Evolutionary conservation across 176 grass and related monocot genomes (phyloP).

Genomic region (Lolium rigidum): DNA sequence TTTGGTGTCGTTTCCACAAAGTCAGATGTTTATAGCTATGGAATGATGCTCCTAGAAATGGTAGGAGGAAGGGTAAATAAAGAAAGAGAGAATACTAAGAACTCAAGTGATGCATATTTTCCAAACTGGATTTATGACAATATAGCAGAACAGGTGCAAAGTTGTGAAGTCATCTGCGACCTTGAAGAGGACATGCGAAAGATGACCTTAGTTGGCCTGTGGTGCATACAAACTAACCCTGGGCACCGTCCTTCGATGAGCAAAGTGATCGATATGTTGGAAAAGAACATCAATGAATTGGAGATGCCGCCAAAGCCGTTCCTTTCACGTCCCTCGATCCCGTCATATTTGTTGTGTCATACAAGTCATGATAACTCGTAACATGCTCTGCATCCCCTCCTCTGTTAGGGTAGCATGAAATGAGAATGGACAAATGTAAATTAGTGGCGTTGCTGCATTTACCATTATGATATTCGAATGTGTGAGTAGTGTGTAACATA

Average conservation of each 20-base stretch:
- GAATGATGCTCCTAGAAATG: conserved; percentile 59
- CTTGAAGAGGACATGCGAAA: background rate
- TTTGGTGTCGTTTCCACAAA: conserved; percentile 59
- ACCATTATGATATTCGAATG: too few relatives aligned
- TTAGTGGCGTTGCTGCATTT: too few relatives aligned
- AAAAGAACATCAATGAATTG: conserved; percentile 43
- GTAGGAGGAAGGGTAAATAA: conserved; percentile 44
- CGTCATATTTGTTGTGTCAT: background rate
- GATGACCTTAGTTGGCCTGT: conserved; percentile 66
- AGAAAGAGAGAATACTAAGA: background rate
- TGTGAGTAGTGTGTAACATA: too few relatives aligned
- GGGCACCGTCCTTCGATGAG: conserved; percentile 56
- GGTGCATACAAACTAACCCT: conserved; percentile 58
- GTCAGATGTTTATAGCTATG: conserved; percentile 58
- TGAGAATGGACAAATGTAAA: too few relatives aligned
- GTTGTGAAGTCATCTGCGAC: background rate
- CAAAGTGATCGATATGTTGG: conserved; percentile 63
- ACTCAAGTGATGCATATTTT: background rate
- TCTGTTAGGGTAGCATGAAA: too few relatives aligned
- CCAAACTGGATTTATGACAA: background rate
- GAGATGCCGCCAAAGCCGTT: conserved; percentile 48
- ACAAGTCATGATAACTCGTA: background rate
- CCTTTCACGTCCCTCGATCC: background rate
- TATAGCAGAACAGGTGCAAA: background rate
- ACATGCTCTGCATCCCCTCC: too few relatives aligned